phyloP scores from a whole-genome alignment of 202 grass and related monocot genomes.

The Carex arenaria region DNA sequence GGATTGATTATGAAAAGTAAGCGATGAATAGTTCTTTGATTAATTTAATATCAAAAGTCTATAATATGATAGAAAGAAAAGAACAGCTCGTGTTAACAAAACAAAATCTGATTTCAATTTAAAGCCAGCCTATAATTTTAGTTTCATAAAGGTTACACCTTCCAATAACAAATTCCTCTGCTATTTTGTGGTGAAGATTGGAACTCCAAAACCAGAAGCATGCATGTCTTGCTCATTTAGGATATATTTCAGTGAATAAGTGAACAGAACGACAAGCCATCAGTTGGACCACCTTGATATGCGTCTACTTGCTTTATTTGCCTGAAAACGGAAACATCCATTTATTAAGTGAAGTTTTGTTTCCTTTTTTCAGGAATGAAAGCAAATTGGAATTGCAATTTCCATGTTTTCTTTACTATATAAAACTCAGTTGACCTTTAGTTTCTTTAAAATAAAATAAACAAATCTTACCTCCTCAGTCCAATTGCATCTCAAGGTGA shows the following conservation, averaged over 20 bases:
- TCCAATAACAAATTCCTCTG: no score
- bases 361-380: background rate
- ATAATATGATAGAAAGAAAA: background rate
- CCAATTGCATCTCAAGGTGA: slow-evolving; percentile 61
- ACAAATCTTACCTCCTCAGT: slow-evolving; percentile 40
- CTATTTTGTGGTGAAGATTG: background rate
- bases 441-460: background rate
- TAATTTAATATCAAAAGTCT: background rate
- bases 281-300: slow-evolving; percentile 36
- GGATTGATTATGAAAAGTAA: no score
- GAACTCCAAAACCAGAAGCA: background rate
- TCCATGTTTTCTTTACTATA: background rate
- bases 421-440: background rate
- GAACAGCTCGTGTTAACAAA: background rate
- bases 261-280: background rate
- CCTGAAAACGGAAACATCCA: slow-evolving; percentile 18
- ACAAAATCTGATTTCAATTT: background rate
- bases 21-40: background rate
- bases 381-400: background rate
- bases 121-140: background rate
- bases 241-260: background rate
- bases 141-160: no score
- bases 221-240: background rate
- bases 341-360: background rate
- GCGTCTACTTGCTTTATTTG: slow-evolving; percentile 30